Evolutionary conservation across 2,329 filamentous ascomycete genomes (phyloP).

Genomic region (Trichoderma sp.): DNA sequence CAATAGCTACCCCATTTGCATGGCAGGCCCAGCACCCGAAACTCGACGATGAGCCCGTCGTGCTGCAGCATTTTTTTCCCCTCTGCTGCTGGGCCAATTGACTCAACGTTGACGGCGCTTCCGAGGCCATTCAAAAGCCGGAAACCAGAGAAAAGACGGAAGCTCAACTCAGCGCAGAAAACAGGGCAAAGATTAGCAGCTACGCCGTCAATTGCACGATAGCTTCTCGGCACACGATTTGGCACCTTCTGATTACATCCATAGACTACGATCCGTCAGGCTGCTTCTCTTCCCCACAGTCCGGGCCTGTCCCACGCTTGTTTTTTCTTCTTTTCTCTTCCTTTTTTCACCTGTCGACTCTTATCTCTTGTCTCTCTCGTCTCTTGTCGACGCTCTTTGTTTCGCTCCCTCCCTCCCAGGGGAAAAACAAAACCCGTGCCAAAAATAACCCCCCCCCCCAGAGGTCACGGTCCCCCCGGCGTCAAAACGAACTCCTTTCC

Average conservation of each 20-base stretch:
- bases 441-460: not conserved
- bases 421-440: not conserved
- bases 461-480: conserved; percentile 12
- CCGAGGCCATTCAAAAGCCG: not conserved
- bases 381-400: not conserved
- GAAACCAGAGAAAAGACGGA: not conserved
- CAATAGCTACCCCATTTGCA: conserved; percentile 20
- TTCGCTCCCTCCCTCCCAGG: not conserved
- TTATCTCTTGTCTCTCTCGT: not conserved
- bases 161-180: not conserved
- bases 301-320: not conserved
- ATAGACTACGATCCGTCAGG: not conserved
- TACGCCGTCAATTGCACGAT: not conserved
- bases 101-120: conserved; percentile 6
- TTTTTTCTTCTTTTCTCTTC: not conserved
- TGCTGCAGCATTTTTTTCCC: conserved; percentile 8
- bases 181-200: not conserved
- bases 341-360: not conserved
- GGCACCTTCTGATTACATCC: not conserved
- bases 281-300: conserved; percentile 21
- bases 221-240: not conserved
- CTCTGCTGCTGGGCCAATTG: conserved; percentile 6
- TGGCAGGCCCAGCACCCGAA: conserved; percentile 14
- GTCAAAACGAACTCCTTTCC: conserved; percentile 1
- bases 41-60: conserved; percentile 19